A percentile compares a stretch with the other conserved stretches of the same genome.
Evolutionary conservation across 306 rosid genomes (phyloP).

Genomic region (Acacia acuminata): DNA sequence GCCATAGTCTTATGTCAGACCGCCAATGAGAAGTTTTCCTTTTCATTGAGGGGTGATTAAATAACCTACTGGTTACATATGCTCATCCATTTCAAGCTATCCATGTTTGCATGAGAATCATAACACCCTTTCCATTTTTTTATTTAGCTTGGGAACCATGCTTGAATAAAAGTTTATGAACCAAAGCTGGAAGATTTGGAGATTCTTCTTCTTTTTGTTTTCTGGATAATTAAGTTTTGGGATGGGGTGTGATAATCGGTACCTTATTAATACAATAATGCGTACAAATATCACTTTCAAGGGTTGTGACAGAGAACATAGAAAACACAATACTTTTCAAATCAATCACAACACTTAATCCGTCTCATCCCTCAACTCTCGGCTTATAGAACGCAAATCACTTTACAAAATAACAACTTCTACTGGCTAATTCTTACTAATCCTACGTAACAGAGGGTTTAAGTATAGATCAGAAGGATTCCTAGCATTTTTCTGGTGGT

Average conservation of each 20-base stretch:
- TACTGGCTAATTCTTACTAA: neutral
- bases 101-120: neutral
- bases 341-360: neutral
- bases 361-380: neutral
- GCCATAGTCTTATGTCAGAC: conserved; percentile 6
- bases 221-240: conserved; percentile 20
- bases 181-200: conserved; percentile 12
- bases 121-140: conserved; percentile 16
- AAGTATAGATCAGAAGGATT: conserved; percentile 4
- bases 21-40: conserved; percentile 20
- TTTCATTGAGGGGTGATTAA: conserved; percentile 13
- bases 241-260: conserved; percentile 1
- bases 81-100: conserved; percentile 5
- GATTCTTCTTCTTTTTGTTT: conserved; percentile 11
- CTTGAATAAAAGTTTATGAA: neutral
- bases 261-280: neutral
- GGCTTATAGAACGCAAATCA: neutral
- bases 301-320: neutral
- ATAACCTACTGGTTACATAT: conserved; percentile 21
- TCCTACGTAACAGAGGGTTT: neutral
- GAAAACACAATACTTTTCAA: neutral
- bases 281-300: conserved; percentile 20
- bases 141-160: conserved; percentile 13
- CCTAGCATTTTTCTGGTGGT: conserved; percentile 20
- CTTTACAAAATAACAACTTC: neutral